These are phyloP conservation scores for Boeremia exigua DNA, from an alignment of 2,329 filamentous ascomycete genomes.

Conservation along the genomic window DNA sequence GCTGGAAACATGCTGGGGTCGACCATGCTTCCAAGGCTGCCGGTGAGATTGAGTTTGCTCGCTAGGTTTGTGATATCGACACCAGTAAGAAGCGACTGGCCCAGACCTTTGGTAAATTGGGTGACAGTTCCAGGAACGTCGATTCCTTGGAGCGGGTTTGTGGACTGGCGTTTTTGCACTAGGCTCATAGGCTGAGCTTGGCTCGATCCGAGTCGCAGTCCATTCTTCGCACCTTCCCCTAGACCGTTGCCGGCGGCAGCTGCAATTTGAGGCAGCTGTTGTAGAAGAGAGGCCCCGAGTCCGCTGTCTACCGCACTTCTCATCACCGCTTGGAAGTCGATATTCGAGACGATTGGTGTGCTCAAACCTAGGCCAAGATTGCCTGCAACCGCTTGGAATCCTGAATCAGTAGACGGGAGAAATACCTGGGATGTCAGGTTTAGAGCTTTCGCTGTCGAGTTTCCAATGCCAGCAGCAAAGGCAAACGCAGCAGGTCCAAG, in stretches of 20 bases:
- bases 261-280: conserved; percentile 34
- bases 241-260: conserved; percentile 35
- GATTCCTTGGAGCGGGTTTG: conserved; percentile 9
- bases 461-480: conserved; percentile 37
- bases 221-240: conserved; percentile 35
- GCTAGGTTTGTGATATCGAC: conserved; percentile 25
- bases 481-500: conserved; percentile 33
- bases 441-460: conserved; percentile 33
- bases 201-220: conserved; percentile 21
- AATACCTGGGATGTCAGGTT: conserved; percentile 30
- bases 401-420: conserved; percentile 22
- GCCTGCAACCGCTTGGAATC: conserved; percentile 30
- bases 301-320: conserved; percentile 14
- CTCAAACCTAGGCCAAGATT: conserved; percentile 38
- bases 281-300: conserved; percentile 15
- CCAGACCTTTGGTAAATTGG: conserved; percentile 32
- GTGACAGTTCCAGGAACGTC: conserved; percentile 28
- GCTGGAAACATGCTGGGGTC: conserved; percentile 26
- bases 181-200: background rate
- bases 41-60: background rate
- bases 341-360: conserved; percentile 30
- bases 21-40: conserved; percentile 1
- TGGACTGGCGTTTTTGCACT: conserved; percentile 19
- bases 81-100: conserved; percentile 32
- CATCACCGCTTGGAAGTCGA: conserved; percentile 27